Conservation (phyloP, 768 basidiomycete species). For the Boletellus ananas region DNA sequence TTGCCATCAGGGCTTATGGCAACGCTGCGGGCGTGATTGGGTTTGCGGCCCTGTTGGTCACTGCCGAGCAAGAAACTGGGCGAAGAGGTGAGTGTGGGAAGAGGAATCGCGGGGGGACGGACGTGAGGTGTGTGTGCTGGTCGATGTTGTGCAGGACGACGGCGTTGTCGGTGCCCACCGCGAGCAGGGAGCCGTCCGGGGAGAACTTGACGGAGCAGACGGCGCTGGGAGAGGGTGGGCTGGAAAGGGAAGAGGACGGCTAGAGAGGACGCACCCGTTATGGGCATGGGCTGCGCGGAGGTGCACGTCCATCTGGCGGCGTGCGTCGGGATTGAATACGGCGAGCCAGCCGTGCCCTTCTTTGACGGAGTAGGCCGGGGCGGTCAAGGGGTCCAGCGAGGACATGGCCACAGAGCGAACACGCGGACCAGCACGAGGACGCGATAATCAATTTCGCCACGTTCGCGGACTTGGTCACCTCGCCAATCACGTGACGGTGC, state of each 20-base stretch:
- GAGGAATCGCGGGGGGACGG: constrained; percentile 1
- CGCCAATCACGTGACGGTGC: constrained; percentile 30
- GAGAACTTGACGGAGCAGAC: constrained; percentile 34
- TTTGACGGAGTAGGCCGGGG: constrained; percentile 33
- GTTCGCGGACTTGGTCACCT: constrained; percentile 20
- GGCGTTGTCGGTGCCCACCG: constrained; percentile 31
- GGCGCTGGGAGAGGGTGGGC: constrained; percentile 20
- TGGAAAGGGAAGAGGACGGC: constrained; percentile 4
- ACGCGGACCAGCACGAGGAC: no score
- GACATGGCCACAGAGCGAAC: constrained; percentile 16
- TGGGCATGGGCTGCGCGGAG: constrained; percentile 73
- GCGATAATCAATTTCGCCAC: neutral
- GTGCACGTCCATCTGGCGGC: constrained; percentile 48
- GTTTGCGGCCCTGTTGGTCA: constrained; percentile 16
- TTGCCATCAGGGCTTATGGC: constrained; percentile 30
- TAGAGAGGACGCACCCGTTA: constrained; percentile 58
- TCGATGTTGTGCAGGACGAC: constrained; percentile 27
- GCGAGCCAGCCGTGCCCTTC: constrained; percentile 53
- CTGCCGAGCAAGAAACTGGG: constrained; percentile 26
- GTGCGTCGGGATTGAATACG: constrained; percentile 48
- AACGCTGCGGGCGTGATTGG: constrained; percentile 33
- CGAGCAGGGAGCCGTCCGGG: constrained; percentile 28
- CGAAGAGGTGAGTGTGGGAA: neutral
- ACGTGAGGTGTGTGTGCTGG: constrained; percentile 28
- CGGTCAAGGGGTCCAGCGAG: constrained; percentile 26